Conservation (phyloP, 768 basidiomycete genomes). For the Mycena capillaripes region DNA sequence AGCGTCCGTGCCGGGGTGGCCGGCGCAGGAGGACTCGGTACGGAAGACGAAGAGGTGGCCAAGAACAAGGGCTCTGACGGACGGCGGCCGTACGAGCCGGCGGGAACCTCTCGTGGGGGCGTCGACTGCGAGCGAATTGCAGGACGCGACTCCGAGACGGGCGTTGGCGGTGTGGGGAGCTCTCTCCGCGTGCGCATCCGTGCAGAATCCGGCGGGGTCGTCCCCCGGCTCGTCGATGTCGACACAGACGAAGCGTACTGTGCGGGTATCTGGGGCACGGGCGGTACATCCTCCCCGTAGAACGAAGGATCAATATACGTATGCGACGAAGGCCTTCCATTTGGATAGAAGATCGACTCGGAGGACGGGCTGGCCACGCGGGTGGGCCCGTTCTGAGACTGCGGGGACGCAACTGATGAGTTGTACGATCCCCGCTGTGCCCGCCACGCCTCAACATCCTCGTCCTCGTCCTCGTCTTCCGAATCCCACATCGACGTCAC, state of each 20-base stretch:
- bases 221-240: slow-evolving; percentile 17
- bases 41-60: neutral
- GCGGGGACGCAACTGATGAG: slow-evolving; percentile 39
- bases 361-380: slow-evolving; percentile 59
- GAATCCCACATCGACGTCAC: slow-evolving; percentile 45
- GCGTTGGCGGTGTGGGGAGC: slow-evolving; percentile 36
- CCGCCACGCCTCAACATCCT: slow-evolving; percentile 40
- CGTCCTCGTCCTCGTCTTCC: slow-evolving; percentile 49
- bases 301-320: slow-evolving; percentile 58
- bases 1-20: slow-evolving; percentile 43
- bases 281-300: slow-evolving; percentile 50
- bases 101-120: slow-evolving; percentile 46
- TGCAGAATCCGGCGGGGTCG: slow-evolving; percentile 35
- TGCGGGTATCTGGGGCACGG: slow-evolving; percentile 55
- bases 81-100: slow-evolving; percentile 28
- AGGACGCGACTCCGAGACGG: slow-evolving; percentile 34
- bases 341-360: slow-evolving; percentile 62
- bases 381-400: slow-evolving; percentile 43
- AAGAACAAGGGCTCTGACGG: slow-evolving; percentile 33
- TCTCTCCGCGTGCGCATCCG: slow-evolving; percentile 28
- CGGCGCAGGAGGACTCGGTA: slow-evolving; percentile 1
- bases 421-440: slow-evolving; percentile 21
- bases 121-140: slow-evolving; percentile 53
- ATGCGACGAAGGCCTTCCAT: slow-evolving; percentile 60
- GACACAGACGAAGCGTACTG: slow-evolving; percentile 40